Evolutionary conservation across 108 stramenopile genomes (phyloP), one percentile per base, ranked within the genome.

Genomic region (Nitzschia sp.): DNA sequence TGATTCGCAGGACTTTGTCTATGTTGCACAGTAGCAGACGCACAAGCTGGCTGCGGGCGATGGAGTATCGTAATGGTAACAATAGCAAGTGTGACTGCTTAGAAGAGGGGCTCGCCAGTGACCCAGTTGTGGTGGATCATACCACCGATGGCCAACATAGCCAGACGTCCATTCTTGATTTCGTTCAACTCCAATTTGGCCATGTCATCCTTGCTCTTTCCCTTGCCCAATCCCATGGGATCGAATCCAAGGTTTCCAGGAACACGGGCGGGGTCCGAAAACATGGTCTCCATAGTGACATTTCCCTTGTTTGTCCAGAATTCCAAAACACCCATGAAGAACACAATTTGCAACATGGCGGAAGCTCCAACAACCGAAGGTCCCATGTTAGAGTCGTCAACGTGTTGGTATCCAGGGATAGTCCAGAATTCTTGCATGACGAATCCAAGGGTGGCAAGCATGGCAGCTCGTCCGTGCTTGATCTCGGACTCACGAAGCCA

Each of bases 401-500:
- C 91, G 66, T 88, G 91, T 35, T 74, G 49, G 68, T 80, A 87
- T 75, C 91, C 91, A 21, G 94, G 94, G 61, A 95, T 76, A 54
- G 88, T 95, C 42, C 85, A 55, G 83, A 75, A 91, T 71, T 95
- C 76, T 54, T 87, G 86, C 60, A 59, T 73, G 59, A 86, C 71
- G 72, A 92, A 95, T 46, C 94, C 94, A 62, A 89, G 72, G 35
- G 82, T 64, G 65, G 94, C 98, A 48, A 98, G 88, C 98, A 98
- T 98, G 71, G 95, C 74, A 8, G 91, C 75, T 27, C 98, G 96
- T 42, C 94, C 79, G 92, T 98, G 98, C 85, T 98, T 98, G 82
- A 98, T 83, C 72, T 98, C 98, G 46, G 97, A 85, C 64, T 98
- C 98, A 29, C 94, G 92, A 66, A 98, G 70, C 97, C 97, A 98